Evolutionary conservation across 2,329 filamentous ascomycete genomes (phyloP), one percentile per base, ranked within the genome.

Genomic region (Epichloe typhina): DNA sequence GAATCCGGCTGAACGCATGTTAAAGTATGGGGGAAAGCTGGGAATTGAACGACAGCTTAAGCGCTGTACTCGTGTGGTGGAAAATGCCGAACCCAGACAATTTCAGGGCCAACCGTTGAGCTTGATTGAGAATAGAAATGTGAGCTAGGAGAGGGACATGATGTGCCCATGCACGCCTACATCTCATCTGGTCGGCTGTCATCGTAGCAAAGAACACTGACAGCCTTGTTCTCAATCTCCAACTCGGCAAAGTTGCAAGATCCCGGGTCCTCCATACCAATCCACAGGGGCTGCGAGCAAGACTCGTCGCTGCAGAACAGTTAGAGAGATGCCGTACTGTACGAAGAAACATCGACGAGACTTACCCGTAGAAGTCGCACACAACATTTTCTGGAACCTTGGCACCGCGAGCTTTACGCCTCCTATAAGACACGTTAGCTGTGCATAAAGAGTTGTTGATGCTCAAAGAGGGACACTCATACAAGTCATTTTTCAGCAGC

Each of bases 21-120:
- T 51, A 0, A 58, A 51, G 13, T 66, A 64, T 51, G 57, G 53
- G 2, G 2, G 50, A 13, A 49, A 63, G 2, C 46, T 70, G 15
- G 63, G 63, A 5, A 58, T 61, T 1, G 51, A 56, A 15, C 58
- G 56, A 45, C 41, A 57, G 9, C n/a, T 68, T 17, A 6, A 17
- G 15, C 49, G 8, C 17, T 38, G 19, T 26, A 19, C n/a, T 23
- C 11, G 21, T 26, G 21, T 43, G 19, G 13, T 42, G 17, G 47
- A 11, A 11, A 21, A 12, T 33, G 3, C 4, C 23, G 15, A 47
- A 39, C 8, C 5, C 3, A 4, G 36, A 17, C 26, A 3, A 9
- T 12, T 12, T 4, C 36, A 9, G 23, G 46, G 15, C 15, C 15
- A 47, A 9, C n/a, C 9, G 19, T 12, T 19, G 15, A 7, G 8